Conservation (phyloP, 352 stramenopile genomes). For the Thalassiosira exigua region DNA sequence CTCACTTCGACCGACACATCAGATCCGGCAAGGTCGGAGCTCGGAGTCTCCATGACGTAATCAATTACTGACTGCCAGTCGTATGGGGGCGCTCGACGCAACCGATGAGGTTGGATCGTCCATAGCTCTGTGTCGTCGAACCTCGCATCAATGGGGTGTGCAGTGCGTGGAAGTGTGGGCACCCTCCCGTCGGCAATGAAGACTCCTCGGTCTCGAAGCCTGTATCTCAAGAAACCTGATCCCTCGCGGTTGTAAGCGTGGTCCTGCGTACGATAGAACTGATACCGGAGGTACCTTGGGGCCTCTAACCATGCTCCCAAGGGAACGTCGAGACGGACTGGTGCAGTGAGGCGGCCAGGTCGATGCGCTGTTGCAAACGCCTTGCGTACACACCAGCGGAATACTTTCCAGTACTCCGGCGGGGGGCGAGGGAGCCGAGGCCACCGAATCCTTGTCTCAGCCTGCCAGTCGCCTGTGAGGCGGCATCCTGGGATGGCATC, state of each 20-base stretch:
- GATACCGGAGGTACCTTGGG: background rate
- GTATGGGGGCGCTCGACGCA: background rate
- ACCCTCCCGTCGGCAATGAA: background rate
- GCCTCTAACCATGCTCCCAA: background rate
- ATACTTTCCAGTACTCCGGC: too few relatives aligned
- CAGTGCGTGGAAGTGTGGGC: background rate
- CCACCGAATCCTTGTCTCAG: too few relatives aligned
- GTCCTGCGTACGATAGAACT: constrained; percentile 2
- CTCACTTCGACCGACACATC: constrained; percentile 14
- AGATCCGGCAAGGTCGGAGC: background rate
- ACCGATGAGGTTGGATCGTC: background rate
- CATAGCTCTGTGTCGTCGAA: background rate
- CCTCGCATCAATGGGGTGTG: background rate
- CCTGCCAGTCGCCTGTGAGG: too few relatives aligned
- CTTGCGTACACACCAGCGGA: too few relatives aligned
- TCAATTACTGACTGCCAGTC: background rate
- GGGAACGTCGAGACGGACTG: too few relatives aligned
- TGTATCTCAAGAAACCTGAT: background rate
- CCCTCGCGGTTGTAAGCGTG: background rate
- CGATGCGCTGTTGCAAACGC: too few relatives aligned
- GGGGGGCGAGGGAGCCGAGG: too few relatives aligned
- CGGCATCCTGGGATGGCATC: too few relatives aligned
- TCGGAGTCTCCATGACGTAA: background rate
- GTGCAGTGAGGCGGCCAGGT: too few relatives aligned
- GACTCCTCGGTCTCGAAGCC: background rate